Base-by-base conservation (phyloP, 768 basidiomycete species). In the Lactarius sanguifluus region DNA sequence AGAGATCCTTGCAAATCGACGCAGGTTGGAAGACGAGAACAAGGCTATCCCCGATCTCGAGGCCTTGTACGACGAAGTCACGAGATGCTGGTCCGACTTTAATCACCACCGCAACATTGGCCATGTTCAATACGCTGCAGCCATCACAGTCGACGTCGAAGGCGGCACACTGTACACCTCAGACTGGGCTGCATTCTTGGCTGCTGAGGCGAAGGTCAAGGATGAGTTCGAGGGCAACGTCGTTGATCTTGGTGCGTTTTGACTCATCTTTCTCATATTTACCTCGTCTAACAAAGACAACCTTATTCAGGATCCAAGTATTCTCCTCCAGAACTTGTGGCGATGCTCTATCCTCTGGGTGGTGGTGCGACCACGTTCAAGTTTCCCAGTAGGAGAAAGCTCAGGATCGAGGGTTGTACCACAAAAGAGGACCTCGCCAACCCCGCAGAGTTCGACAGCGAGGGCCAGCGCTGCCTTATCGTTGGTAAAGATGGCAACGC, bases 241-340 rank as follows among this genome's bases (percentile, higher is more conserved):
- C 30, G 30, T 62, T 28, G 56, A 64, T 50, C 32, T 64, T 5
- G 34, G 56, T 64, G 43, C 18, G 57, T 38, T 57, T 57, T 23
- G 12, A 38, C 50, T 57, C 18, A 57, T 57, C 32, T 50, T 57
- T 38, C 61, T 61, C 50, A 9, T 8, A 15, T 57, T 58, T n/a
- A 15, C 56, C 34, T 57, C 56, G 23, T 57, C 43, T 36, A 50
- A 57, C 23, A 16, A 57, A 47, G 36, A 25, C 43, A 47, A 57
- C 43, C 30, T 47, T 64, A 57, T 64, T 64, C 23, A 58, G 45
- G 62, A 36, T 45, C 62, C 1, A 63, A 57, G 32, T 63, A 63
- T 7, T 16, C 30, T 34, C 55, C 43, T 47, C 30, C 1, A 13
- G n/a, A 36, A 0, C 41, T 63, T 13, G 36, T 1, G 1, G 23